Base-by-base conservation (phyloP, 768 basidiomycete species). In the Suillus placidus region DNA sequence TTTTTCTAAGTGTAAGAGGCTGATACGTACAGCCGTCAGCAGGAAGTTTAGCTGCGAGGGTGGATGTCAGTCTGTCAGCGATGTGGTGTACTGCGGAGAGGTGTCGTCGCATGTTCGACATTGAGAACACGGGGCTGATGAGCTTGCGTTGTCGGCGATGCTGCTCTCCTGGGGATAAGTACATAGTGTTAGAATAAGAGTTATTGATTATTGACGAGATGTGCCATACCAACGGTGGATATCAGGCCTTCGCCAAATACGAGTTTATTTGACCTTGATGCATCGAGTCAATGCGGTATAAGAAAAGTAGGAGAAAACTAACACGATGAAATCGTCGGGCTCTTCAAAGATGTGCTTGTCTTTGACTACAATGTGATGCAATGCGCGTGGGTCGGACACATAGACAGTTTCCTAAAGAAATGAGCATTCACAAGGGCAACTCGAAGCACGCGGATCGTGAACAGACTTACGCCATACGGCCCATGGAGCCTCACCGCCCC, bases 311-410 rank as follows among this genome's bases (percentile, higher is more conserved):
- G 20, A 35, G 20, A 4, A 18, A 7, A 71, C 80, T 55, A 63
- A 85, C 85, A 80, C 80, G 18, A 81, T 74, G 68, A 84, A 83
- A 0, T 80, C 77, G 0, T 76, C 67, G 0, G 82, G 80, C 65
- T 84, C 84, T 64, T 87, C 84, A 64, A 80, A 85, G 9, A 80
- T 75, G 47, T 83, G 77, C 66, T 82, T 81, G 40, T 86, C 85
- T 67, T 83, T 85, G 10, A 81, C 58, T 13, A 84, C 67, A 40
- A 86, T 83, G 42, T 76, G 80, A 42, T 84, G 81, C 20, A 86
- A 68, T 4, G 85, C 85, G 8, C 71, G 73, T 2, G 85, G 83
- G 68, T 87, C 85, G 55, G 70, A 56, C 75, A 86, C 76, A 83
- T 84, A 3, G 85, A 73, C 69, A 82, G 80, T 64, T 82, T 80